Evolutionary conservation across 495 filamentous ascomycete genomes (phyloP).

Genomic region (Gamarada debralockiae): DNA sequence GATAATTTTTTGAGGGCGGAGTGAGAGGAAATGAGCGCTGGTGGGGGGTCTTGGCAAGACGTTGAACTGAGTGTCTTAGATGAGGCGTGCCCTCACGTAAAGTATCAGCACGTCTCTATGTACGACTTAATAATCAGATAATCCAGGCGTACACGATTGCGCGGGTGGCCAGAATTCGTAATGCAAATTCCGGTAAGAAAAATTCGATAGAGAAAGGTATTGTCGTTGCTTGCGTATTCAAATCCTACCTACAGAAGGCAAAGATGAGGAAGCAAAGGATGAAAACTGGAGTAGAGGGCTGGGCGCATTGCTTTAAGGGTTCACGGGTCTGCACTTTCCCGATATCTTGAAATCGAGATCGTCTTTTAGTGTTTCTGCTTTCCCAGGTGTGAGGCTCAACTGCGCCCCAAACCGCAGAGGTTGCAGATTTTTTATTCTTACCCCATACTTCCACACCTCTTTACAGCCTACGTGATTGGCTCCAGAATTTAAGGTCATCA

Average conservation of each 20-base stretch:
- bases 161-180: neutral
- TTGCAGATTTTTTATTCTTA: conserved; percentile 3
- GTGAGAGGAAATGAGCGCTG: too few species aligned
- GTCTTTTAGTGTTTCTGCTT: neutral
- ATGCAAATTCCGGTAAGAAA: too few species aligned
- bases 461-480: neutral
- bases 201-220: too few species aligned
- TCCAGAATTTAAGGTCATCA: neutral
- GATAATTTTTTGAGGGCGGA: too few species aligned
- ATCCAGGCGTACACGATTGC: neutral
- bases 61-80: too few species aligned
- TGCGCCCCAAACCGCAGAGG: conserved; percentile 2
- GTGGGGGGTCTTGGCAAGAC: too few species aligned
- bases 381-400: neutral
- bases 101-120: too few species aligned
- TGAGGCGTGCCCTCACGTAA: too few species aligned
- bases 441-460: neutral
- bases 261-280: neutral
- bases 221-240: too few species aligned
- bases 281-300: neutral
- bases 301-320: conserved; percentile 11
- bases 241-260: too few species aligned
- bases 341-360: neutral
- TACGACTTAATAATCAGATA: too few species aligned
- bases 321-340: conserved; percentile 9